Evolutionary conservation across 352 stramenopile genomes (phyloP), one percentile per base, ranked within the genome.

Genomic region (Phytopythium chamaehyphon): DNA sequence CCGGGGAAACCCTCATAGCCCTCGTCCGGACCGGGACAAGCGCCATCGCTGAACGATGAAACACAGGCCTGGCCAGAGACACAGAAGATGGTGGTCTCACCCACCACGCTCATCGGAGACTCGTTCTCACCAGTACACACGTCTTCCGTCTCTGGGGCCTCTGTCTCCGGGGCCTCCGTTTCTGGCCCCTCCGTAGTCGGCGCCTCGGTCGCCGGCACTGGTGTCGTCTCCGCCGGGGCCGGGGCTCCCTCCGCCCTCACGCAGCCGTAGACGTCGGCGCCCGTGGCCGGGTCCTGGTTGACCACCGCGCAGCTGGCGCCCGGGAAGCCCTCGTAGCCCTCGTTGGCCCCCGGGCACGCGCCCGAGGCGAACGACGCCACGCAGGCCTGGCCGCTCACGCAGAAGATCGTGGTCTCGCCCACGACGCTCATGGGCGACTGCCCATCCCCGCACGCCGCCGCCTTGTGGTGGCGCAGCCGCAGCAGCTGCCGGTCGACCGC

Each of bases 351-450:
- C 9, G 55, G 55, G 42, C 55, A 62, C 14, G 36, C 50, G 15
- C 55, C 55, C 21, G 19, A 40, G 1, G 15, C 14, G 50, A 59
- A 54, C 21, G 57, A 38, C 15, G 56, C 56, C 8, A 59, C 51
- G 28, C 56, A 62, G 2, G 55, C 39, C 24, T 55, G 47, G 19
- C 48, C 55, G 3, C 26, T 47, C 4, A 61, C 47, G 35, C 54
- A 61, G 47, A 51, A 62, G 6, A 54, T 26, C n/a, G 47, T 49
- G 18, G 50, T 42, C 14, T 52, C 55, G 2, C 55, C 55, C 49
- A 57, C 55, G 6, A 62, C 56, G 37, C 49, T 59, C 56, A 63
- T 59, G 2, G 44, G 37, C 18, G 36, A 49, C 46, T 59, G 43
- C 19, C 28, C 33, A 2, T 33, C 52, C n/a, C 16, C 21, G 43